Evolutionary conservation across 164 flowering plant species (phyloP).

Genomic region (Liriodendron chinense): DNA sequence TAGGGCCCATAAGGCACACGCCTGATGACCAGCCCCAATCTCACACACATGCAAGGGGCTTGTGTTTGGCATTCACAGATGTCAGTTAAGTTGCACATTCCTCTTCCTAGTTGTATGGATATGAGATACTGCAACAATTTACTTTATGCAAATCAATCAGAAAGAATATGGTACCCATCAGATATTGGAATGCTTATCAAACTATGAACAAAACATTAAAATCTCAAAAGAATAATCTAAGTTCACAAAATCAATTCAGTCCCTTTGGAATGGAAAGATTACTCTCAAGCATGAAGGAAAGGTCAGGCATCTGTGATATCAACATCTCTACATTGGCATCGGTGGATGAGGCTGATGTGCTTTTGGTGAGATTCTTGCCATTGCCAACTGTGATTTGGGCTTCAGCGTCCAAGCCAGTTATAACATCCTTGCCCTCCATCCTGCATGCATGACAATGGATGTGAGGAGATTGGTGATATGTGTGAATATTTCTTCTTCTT

Average conservation of each 20-base stretch:
- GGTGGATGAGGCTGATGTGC: constrained; percentile 5
- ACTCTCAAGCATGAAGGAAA: constrained; percentile 30
- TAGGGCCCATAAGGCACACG: no score
- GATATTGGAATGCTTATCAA: not conserved
- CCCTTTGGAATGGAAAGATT: constrained; percentile 22
- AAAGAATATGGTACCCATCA: not conserved
- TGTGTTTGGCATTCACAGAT: not conserved
- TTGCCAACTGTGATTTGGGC: not conserved
- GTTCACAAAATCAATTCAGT: constrained; percentile 10
- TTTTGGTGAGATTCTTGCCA: not conserved
- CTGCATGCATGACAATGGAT: constrained; percentile 1
- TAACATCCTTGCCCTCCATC: constrained; percentile 5
- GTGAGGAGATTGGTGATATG: not conserved
- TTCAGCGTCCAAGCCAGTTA: constrained; percentile 3
- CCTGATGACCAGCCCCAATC: no score
- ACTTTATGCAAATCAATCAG: not conserved
- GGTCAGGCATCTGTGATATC: constrained; percentile 27
- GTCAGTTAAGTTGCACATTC: not conserved
- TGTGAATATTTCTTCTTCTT: no score
- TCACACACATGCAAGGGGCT: no score
- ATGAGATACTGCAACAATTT: no score
- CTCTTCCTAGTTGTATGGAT: not conserved
- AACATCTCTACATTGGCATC: constrained; percentile 18
- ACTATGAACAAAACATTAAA: not conserved
- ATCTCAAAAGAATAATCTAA: constrained; percentile 1